Evolutionary conservation across 305 asterid species (phyloP), one percentile per base, ranked within the genome.

Genomic region (Solanum hybrid): DNA sequence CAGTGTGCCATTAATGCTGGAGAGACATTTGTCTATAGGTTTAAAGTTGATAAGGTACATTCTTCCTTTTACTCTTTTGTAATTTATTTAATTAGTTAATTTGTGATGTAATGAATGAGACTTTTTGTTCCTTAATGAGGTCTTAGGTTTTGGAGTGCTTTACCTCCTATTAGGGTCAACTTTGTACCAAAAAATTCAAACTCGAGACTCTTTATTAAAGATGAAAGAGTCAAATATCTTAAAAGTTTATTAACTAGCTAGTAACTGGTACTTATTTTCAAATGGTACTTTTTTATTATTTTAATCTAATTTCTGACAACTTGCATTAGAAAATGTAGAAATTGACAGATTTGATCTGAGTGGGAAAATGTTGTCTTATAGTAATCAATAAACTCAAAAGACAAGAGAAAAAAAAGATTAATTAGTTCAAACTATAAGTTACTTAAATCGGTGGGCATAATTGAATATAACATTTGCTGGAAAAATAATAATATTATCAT

Each of bases 1-100:
- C 99, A 97, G 89, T 97, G 99, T 87, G 93, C 98, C 3, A 95
- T 95, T 75, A 95, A 92, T 85, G 96, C 98, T 3, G 97, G 97
- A 42, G 98, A 95, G 78, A 93, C 94, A 35, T 96, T 96, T 91
- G 78, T 92, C 29, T 97, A 97, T 92, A 91, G 93, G 80, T 97
- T 97, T 91, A 90, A 90, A 84, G 96, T 92, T 86, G 95, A 93
- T 88, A 94, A 92, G 97, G 98, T 96, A 92, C 7, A 11, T 46
- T 20, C 8, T 7, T 82, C 11, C 9, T 29, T 83, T 9, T 10
- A n/a, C 12, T 29, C 16, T 1, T 74, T 57, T 18, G 79, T 29
- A 5, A 73, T 74, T 74, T 28, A 74, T 6, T 28, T 6, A 37
- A 37, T 37, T 37, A 13, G 11, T 74, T n/a, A 20, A 57, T 57